phyloP scores from a whole-genome alignment of 345 rosid species.

The Eucalyptus lansdowneana region DNA sequence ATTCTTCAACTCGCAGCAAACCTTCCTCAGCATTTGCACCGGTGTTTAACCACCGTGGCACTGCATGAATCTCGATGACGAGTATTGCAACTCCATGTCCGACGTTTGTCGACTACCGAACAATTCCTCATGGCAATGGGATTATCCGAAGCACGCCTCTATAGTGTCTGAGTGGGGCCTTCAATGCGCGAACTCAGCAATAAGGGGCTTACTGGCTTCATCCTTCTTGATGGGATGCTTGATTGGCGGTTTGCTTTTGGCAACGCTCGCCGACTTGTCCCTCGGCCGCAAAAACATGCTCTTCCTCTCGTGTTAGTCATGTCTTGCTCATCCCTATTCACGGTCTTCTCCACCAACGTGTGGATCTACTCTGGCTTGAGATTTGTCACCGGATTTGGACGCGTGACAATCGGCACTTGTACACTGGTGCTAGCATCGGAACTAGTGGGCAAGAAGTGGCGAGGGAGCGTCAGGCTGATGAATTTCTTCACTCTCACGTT shows the following conservation, averaged over 20 bases:
- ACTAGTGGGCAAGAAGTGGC: constrained; percentile 30
- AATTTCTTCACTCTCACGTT: constrained; percentile 28
- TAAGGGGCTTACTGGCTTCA: constrained; percentile 45
- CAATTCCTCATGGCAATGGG: constrained; percentile 38
- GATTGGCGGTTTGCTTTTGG: constrained; percentile 34
- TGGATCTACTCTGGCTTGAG: neutral
- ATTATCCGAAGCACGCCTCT: constrained; percentile 7
- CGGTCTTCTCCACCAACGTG: constrained; percentile 18
- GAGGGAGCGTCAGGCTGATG: constrained; percentile 29
- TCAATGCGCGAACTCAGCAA: constrained; percentile 24
- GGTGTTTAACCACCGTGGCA: constrained; percentile 45
- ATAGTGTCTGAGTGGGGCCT: constrained; percentile 45
- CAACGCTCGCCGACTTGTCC: constrained; percentile 39
- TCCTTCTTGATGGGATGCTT: constrained; percentile 49
- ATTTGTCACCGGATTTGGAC: constrained; percentile 34
- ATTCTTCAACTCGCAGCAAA: constrained; percentile 53
- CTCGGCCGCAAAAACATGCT: constrained; percentile 49
- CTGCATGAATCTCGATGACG: constrained; percentile 8
- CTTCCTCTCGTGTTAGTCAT: constrained; percentile 23
- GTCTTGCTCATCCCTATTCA: constrained; percentile 23
- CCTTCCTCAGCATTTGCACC: constrained; percentile 45
- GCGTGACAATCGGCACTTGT: constrained; percentile 32
- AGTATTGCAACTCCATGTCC: neutral
- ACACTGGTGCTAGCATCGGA: constrained; percentile 39
- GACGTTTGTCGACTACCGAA: constrained; percentile 23